Conservation (phyloP, 192 early-diverging fungal species). For the Obelidium mucronatum region DNA sequence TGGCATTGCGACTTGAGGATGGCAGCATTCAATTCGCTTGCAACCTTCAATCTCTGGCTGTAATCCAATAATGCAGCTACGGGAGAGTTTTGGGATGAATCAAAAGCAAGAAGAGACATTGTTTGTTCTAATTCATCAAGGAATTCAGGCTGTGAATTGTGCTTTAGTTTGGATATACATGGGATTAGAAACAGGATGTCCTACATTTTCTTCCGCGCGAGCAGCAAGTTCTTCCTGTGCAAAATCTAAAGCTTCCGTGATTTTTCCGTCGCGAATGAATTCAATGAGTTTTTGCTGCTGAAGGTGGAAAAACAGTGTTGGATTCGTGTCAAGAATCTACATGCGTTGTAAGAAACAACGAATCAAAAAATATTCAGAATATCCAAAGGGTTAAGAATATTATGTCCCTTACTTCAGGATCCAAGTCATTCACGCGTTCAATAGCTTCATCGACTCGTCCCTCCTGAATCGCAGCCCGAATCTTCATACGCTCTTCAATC, state of each 20-base stretch:
- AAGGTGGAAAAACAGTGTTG: slow-evolving; percentile 92
- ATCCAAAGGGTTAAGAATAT: neutral
- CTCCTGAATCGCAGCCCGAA: slow-evolving; percentile 88
- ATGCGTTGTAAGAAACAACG: neutral
- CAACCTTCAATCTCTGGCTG: slow-evolving; percentile 89
- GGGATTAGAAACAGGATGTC: too few relatives aligned
- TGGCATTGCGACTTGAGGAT: slow-evolving; percentile 89
- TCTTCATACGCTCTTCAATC: slow-evolving; percentile 95
- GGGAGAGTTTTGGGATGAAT: slow-evolving; percentile 68
- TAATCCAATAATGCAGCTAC: slow-evolving; percentile 88
- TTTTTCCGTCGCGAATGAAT: slow-evolving; percentile 81
- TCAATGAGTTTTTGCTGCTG: slow-evolving; percentile 98
- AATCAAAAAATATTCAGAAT: neutral
- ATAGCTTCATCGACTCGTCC: slow-evolving; percentile 95
- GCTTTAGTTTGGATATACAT: neutral
- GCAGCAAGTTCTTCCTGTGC: slow-evolving; percentile 97
- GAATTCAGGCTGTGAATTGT: slow-evolving; percentile 81
- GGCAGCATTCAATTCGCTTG: slow-evolving; percentile 93
- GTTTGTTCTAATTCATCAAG: slow-evolving; percentile 93
- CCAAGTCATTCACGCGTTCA: slow-evolving; percentile 96
- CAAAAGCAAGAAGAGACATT: slow-evolving; percentile 97
- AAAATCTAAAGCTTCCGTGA: slow-evolving; percentile 90
- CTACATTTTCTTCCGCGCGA: slow-evolving; percentile 94
- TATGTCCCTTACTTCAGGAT: slow-evolving; percentile 81
- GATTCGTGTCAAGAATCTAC: slow-evolving; percentile 93